These are phyloP conservation scores for Cucumis hystrix DNA, from an alignment of 306 rosid species.

Conservation along the genomic window DNA sequence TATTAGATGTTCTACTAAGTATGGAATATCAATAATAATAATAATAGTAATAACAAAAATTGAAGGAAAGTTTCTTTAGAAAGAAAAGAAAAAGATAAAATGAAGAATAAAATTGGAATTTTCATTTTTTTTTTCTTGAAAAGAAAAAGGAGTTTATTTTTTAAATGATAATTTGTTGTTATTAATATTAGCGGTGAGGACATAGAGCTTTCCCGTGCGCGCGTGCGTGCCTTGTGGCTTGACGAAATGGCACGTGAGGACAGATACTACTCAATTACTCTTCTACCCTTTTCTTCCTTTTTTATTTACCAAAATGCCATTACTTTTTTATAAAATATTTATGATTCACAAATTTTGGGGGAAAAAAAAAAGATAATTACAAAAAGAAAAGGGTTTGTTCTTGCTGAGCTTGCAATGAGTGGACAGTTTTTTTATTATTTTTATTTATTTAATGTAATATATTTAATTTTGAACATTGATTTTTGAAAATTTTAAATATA, in stretches of 20 bases:
- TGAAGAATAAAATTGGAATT: not conserved
- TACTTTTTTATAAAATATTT: not conserved
- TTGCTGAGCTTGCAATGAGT: not conserved
- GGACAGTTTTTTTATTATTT: not conserved
- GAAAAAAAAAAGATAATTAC: not conserved
- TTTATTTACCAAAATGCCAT: not conserved
- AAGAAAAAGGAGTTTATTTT: not conserved
- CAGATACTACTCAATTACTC: not conserved
- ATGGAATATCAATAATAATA: no score
- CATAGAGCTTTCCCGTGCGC: constrained; percentile 4
- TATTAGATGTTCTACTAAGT: no score
- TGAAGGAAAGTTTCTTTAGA: not conserved
- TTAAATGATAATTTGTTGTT: not conserved
- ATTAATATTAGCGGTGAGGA: not conserved
- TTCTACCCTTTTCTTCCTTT: not conserved
- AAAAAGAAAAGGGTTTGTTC: not conserved
- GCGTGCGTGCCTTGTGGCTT: not conserved
- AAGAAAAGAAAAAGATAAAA: no score
- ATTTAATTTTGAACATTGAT: no score
- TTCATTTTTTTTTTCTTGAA: not conserved
- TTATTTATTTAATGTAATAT: no score
- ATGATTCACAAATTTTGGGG: not conserved
- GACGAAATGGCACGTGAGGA: constrained; percentile 1
- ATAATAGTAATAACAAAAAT: not conserved
- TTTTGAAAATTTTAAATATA: no score